A percentile compares a stretch with the other conserved stretches of the same genome.
Conservation (phyloP, 768 basidiomycete species). For the Gelatoporia subvermispora region DNA sequence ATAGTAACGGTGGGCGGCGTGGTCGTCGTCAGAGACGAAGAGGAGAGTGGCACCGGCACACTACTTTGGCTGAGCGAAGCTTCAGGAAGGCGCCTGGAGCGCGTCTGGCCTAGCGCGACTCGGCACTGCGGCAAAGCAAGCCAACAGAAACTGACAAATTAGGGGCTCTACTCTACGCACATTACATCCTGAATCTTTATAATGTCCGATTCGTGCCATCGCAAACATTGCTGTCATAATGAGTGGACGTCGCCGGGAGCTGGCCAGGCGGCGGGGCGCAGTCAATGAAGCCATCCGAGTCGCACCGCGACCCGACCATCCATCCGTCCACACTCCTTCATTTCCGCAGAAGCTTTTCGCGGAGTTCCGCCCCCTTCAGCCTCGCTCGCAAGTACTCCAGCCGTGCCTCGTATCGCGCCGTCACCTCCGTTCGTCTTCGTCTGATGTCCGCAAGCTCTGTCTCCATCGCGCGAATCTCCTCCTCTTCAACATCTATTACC, state of each 20-base stretch:
- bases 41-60: background rate
- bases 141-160: background rate
- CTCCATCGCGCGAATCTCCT: conserved; percentile 37
- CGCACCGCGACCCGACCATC: background rate
- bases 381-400: conserved; percentile 79
- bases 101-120: background rate
- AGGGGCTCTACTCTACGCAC: background rate
- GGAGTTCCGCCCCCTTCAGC: conserved; percentile 77
- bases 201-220: background rate
- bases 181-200: background rate
- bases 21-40: too few relatives aligned
- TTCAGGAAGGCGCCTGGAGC: background rate
- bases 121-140: background rate
- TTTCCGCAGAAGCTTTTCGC: conserved; percentile 72
- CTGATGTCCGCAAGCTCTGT: conserved; percentile 67
- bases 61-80: background rate
- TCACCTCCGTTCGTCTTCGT: conserved; percentile 64
- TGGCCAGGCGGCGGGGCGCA: background rate
- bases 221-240: background rate
- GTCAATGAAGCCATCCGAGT: background rate
- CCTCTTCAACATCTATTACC: conserved; percentile 25
- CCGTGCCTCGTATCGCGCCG: conserved; percentile 65
- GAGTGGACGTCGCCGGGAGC: background rate
- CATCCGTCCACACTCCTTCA: conserved; percentile 8
- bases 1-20: background rate